Conservation (phyloP, 306 rosid species). For the Cucumis hystrix region DNA sequence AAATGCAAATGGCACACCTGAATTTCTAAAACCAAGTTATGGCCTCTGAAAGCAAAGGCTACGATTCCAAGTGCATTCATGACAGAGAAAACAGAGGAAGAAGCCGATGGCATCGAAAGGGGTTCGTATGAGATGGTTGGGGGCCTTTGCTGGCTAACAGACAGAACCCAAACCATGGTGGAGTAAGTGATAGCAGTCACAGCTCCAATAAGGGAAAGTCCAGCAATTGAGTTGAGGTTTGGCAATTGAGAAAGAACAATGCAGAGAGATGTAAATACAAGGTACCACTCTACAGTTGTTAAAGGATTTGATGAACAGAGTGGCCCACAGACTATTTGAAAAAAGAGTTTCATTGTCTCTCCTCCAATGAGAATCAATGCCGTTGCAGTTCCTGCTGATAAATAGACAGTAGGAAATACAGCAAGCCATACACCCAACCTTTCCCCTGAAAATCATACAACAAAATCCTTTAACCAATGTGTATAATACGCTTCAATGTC, state of each 20-base stretch:
- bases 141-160: slow-evolving; percentile 85
- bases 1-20: slow-evolving; percentile 37
- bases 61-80: slow-evolving; percentile 89
- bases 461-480: background rate
- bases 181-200: slow-evolving; percentile 95
- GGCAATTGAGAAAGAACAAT: slow-evolving; percentile 97
- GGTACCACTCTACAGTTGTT: slow-evolving; percentile 96
- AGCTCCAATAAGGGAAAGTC: slow-evolving; percentile 90
- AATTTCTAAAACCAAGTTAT: slow-evolving; percentile 77
- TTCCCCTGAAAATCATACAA: slow-evolving; percentile 51
- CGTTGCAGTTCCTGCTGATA: slow-evolving; percentile 98
- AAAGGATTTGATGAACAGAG: slow-evolving; percentile 77
- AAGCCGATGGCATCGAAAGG: slow-evolving; percentile 32
- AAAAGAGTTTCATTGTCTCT: slow-evolving; percentile 94
- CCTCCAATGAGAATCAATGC: slow-evolving; percentile 97
- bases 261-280: slow-evolving; percentile 86
- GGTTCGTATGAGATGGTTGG: slow-evolving; percentile 76
- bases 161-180: slow-evolving; percentile 97
- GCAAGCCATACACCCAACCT: slow-evolving; percentile 97
- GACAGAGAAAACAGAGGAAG: slow-evolving; percentile 60
- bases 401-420: slow-evolving; percentile 81
- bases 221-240: slow-evolving; percentile 94
- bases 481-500: background rate
- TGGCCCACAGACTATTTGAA: slow-evolving; percentile 90
- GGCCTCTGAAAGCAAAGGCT: slow-evolving; percentile 97